These are phyloP conservation scores for Ploettnerulaceae sp. DNA, from an alignment of 2,329 filamentous ascomycete species.

Conservation along the genomic window DNA sequence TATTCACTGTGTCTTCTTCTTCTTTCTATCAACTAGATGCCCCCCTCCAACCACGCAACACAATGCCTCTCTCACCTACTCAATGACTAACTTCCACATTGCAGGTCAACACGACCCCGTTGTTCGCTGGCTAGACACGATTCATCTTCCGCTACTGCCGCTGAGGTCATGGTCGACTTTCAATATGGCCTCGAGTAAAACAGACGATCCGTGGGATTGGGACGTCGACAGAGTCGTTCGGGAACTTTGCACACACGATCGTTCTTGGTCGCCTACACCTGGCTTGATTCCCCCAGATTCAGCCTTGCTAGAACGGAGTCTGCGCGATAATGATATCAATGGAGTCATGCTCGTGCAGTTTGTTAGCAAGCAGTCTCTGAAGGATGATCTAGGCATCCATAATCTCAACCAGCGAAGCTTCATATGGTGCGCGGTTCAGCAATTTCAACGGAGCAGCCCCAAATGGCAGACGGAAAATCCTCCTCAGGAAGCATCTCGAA, in stretches of 20 bases:
- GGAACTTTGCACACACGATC: constrained; percentile 55
- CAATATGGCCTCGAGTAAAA: constrained; percentile 31
- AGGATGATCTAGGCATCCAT: constrained; percentile 26
- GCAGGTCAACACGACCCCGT: constrained; percentile 10
- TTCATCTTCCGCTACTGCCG: constrained; percentile 2
- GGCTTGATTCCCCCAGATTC: constrained; percentile 44
- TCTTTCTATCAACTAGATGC: no score
- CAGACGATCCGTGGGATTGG: constrained; percentile 70
- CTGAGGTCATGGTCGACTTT: constrained; percentile 16
- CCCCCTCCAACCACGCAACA: no score
- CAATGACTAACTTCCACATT: constrained; percentile 20
- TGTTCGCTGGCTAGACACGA: constrained; percentile 15
- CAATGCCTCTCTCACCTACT: no score
- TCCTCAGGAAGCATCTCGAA: no score
- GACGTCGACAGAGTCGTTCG: constrained; percentile 59
- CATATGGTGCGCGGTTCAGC: constrained; percentile 52
- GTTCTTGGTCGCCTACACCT: constrained; percentile 42
- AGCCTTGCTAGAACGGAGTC: constrained; percentile 44
- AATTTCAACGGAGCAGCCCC: constrained; percentile 48
- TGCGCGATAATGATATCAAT: constrained; percentile 56
- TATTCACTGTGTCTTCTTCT: no score
- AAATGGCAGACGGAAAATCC: constrained; percentile 39
- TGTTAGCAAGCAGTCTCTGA: constrained; percentile 24
- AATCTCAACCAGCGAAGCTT: constrained; percentile 23
- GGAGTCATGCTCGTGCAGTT: constrained; percentile 11